Conservation (phyloP, 2,329 filamentous ascomycete genomes). For the Sclerotinia borealis region DNA sequence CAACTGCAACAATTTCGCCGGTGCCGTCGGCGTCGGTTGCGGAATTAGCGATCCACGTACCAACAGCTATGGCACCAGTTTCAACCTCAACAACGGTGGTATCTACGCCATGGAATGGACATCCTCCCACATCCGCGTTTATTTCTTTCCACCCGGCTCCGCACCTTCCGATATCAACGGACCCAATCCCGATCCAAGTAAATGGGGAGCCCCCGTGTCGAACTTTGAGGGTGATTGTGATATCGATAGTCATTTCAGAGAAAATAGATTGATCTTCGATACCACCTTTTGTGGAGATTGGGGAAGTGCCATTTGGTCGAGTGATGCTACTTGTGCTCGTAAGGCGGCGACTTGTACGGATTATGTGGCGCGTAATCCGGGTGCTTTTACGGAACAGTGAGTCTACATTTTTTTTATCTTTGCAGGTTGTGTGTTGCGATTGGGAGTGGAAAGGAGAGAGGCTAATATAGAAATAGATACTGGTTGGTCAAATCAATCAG, state of each 20-base stretch:
- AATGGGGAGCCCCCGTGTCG: constrained; percentile 63
- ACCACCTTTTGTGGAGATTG: constrained; percentile 83
- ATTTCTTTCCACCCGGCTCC: constrained; percentile 52
- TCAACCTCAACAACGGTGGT: constrained; percentile 59
- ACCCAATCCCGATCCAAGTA: constrained; percentile 54
- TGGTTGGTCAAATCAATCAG: neutral
- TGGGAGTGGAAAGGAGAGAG: fast-evolving
- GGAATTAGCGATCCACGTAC: constrained; percentile 19
- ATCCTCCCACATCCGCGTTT: constrained; percentile 58
- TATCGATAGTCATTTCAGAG: constrained; percentile 61
- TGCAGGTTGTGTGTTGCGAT: neutral
- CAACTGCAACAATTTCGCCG: constrained; percentile 2
- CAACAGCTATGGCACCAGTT: constrained; percentile 50
- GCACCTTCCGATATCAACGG: constrained; percentile 63
- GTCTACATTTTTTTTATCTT: neutral
- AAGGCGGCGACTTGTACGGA: constrained; percentile 60
- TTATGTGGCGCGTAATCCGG: constrained; percentile 66
- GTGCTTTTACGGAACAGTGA: constrained; percentile 64
- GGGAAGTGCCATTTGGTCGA: constrained; percentile 54
- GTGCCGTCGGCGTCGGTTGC: neutral
- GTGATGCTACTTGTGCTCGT: constrained; percentile 41
- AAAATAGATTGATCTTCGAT: constrained; percentile 73
- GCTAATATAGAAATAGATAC: neutral
- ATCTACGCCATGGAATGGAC: constrained; percentile 68
- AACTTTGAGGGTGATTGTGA: constrained; percentile 58